Evolutionary conservation across 1,284 basidiomycete genomes (phyloP).

Genomic region (Papiliotrema nemorosa): DNA sequence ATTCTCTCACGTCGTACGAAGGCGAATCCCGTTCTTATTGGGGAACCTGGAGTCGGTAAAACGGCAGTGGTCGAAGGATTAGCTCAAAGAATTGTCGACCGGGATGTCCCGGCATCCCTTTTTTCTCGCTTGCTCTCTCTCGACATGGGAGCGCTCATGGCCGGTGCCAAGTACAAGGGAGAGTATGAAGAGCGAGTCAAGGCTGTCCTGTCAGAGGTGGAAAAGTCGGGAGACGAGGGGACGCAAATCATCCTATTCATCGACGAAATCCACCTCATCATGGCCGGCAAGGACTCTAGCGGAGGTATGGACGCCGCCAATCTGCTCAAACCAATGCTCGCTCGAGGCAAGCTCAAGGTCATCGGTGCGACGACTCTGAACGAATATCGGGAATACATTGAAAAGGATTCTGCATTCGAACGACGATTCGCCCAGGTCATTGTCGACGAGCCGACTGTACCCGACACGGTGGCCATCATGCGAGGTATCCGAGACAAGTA

Average conservation of each 20-base stretch:
- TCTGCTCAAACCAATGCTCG: constrained; percentile 82
- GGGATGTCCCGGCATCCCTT: constrained; percentile 87
- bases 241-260: constrained; percentile 88
- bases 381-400: constrained; percentile 94
- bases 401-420: constrained; percentile 91
- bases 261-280: constrained; percentile 89
- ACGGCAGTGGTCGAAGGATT: constrained; percentile 93
- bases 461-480: constrained; percentile 79
- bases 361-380: constrained; percentile 93
- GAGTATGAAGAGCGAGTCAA: constrained; percentile 98
- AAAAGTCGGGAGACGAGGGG: constrained; percentile 81
- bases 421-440: constrained; percentile 92
- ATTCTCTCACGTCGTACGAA: constrained; percentile 69
- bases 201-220: constrained; percentile 82
- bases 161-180: constrained; percentile 85
- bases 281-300: constrained; percentile 53
- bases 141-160: constrained; percentile 94
- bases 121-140: constrained; percentile 69
- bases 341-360: constrained; percentile 82
- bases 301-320: constrained; percentile 63
- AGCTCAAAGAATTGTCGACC: constrained; percentile 91
- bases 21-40: constrained; percentile 59
- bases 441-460: constrained; percentile 85
- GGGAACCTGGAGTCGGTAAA: constrained; percentile 88
- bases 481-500: constrained; percentile 82